phyloP scores from a whole-genome alignment of 768 basidiomycete species.

The Favolaschia claudopus region DNA sequence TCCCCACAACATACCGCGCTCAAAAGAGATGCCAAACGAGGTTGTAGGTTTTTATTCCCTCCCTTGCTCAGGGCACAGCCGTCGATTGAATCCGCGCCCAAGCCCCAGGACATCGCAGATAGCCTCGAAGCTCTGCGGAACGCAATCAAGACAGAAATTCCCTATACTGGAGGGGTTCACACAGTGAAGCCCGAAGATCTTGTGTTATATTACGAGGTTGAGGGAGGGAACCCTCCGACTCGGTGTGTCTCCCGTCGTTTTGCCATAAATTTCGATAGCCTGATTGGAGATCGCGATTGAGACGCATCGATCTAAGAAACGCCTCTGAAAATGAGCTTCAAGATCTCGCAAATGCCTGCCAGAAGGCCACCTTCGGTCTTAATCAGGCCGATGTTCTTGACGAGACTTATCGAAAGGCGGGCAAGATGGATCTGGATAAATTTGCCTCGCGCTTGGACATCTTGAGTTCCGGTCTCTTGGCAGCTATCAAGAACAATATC shows the following conservation, averaged over 20 bases:
- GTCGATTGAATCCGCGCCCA: too few relatives aligned
- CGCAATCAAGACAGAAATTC: too few relatives aligned
- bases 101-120: too few relatives aligned
- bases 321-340: conserved; percentile 20
- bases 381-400: conserved; percentile 37
- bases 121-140: too few relatives aligned
- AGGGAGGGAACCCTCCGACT: too few relatives aligned
- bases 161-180: not conserved
- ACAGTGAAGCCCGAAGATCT: not conserved
- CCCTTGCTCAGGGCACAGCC: too few relatives aligned
- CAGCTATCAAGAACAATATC: conserved; percentile 30
- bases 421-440: conserved; percentile 32
- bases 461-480: conserved; percentile 33
- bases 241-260: too few relatives aligned
- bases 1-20: too few relatives aligned
- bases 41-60: too few relatives aligned
- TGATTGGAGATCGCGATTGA: not conserved
- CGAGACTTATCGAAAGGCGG: conserved; percentile 41
- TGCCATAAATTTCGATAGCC: too few relatives aligned
- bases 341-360: conserved; percentile 31
- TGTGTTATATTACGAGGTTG: not conserved
- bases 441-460: conserved; percentile 42
- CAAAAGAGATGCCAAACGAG: too few relatives aligned
- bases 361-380: conserved; percentile 37
- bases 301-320: not conserved